Percentiles rank a stretch among this genome's conserved stretches.
phyloP scores from a whole-genome alignment of 2,329 filamentous ascomycete species.

The Knufia petricola region DNA sequence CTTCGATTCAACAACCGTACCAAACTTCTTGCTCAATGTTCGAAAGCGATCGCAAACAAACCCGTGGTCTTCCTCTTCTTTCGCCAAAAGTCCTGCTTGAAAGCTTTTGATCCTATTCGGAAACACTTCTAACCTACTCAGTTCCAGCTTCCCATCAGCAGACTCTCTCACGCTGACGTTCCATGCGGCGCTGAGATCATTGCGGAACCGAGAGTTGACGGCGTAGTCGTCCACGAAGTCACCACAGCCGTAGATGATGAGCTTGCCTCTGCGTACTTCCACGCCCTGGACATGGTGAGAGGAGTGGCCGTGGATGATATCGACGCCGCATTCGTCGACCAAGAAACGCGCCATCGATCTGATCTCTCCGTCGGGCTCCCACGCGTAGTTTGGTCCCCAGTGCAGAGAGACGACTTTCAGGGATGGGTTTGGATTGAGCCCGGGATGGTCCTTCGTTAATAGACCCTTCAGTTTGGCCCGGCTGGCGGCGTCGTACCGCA shows the following conservation, averaged over 20 bases:
- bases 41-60: conserved; percentile 27
- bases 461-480: conserved; percentile 20
- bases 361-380: conserved; percentile 28
- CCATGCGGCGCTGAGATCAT: conserved; percentile 34
- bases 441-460: background rate
- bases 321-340: conserved; percentile 33
- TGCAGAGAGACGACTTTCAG: conserved; percentile 33
- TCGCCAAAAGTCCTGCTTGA: conserved; percentile 26
- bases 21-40: conserved; percentile 25
- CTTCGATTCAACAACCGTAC: conserved; percentile 22
- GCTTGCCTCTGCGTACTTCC: conserved; percentile 28
- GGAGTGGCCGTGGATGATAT: conserved; percentile 35
- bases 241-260: conserved; percentile 35
- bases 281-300: conserved; percentile 35
- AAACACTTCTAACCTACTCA: conserved; percentile 66
- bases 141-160: conserved; percentile 13
- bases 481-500: conserved; percentile 27
- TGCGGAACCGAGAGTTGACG: conserved; percentile 27
- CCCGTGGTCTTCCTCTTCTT: conserved; percentile 26
- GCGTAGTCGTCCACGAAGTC: conserved; percentile 38
- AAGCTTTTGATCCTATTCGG: conserved; percentile 73
- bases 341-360: conserved; percentile 31
- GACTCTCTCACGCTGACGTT: conserved; percentile 26
- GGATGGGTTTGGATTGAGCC: conserved; percentile 14
- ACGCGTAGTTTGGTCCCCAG: conserved; percentile 35